These are phyloP conservation scores for Penicillium sp. DNA, from an alignment of 2,329 filamentous ascomycete genomes.

Conservation along the genomic window DNA sequence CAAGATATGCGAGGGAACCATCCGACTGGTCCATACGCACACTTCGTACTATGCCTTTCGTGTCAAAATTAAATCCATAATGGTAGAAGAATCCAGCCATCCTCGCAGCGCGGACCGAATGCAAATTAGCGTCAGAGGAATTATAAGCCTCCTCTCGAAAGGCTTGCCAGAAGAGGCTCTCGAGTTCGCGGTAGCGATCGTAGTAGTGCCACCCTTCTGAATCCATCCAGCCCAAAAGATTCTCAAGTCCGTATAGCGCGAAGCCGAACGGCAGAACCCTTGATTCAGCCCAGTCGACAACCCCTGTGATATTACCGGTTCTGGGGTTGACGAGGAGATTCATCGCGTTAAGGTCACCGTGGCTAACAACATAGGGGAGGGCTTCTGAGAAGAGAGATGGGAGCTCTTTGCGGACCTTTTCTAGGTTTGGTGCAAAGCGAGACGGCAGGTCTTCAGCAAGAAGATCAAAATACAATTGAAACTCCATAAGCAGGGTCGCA, in stretches of 20 bases:
- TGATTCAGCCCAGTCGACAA: conserved; percentile 25
- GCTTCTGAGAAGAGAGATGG: conserved; percentile 8
- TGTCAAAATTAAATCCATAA: conserved; percentile 18
- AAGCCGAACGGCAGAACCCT: conserved; percentile 26
- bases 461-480: conserved; percentile 8
- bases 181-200: conserved; percentile 9
- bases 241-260: conserved; percentile 22
- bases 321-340: conserved; percentile 8
- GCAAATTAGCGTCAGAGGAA: conserved; percentile 12
- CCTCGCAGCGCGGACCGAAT: conserved; percentile 12
- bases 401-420: conserved; percentile 11
- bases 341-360: conserved; percentile 12
- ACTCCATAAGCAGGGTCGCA: conserved; percentile 4
- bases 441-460: conserved; percentile 11
- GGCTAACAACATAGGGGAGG: conserved; percentile 11
- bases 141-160: conserved; percentile 11
- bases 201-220: conserved; percentile 17
- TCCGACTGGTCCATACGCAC: conserved; percentile 12
- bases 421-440: conserved; percentile 9
- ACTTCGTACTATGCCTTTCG: conserved; percentile 10
- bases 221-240: conserved; percentile 16
- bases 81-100: conserved; percentile 20
- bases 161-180: conserved; percentile 15
- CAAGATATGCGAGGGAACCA: conserved; percentile 18
- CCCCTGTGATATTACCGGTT: conserved; percentile 19